Evolutionary conservation across 1,284 basidiomycete genomes (phyloP).

Genomic region (Cryptococcus sp.): DNA sequence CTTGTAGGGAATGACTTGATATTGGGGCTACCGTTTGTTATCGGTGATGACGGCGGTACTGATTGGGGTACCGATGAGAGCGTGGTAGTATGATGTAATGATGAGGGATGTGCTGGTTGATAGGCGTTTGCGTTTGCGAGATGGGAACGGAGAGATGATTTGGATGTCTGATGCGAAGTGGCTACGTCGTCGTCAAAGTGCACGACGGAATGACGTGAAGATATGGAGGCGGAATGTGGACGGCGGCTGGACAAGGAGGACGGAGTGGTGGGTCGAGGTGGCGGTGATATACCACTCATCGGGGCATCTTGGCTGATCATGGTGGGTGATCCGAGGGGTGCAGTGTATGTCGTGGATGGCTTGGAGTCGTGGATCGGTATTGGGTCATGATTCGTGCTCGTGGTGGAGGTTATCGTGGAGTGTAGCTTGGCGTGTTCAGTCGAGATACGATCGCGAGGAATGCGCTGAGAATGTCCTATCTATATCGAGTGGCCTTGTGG

Average conservation of each 20-base stretch:
- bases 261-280: neutral
- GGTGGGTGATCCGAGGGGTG: neutral
- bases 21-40: slow-evolving; percentile 4
- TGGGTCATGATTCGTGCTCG: slow-evolving; percentile 1
- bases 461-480: too few species aligned
- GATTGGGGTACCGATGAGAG: slow-evolving; percentile 11
- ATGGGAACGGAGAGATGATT: slow-evolving; percentile 3
- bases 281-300: neutral
- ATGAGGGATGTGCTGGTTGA: slow-evolving; percentile 18
- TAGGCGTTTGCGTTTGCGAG: slow-evolving; percentile 10
- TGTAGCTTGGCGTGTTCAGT: too few species aligned
- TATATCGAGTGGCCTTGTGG: too few species aligned
- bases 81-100: slow-evolving; percentile 14
- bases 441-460: too few species aligned
- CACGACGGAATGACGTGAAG: neutral
- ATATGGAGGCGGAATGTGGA: neutral
- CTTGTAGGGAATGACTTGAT: slow-evolving; percentile 8
- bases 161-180: neutral
- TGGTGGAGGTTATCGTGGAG: slow-evolving; percentile 1
- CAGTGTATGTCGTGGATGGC: neutral
- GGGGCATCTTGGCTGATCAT: neutral
- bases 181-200: neutral
- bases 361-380: neutral
- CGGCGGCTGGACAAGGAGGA: slow-evolving; percentile 1
- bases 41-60: slow-evolving; percentile 4